phyloP scores from a whole-genome alignment of 164 flowering plant species.

The Paratinospora sagittata region DNA sequence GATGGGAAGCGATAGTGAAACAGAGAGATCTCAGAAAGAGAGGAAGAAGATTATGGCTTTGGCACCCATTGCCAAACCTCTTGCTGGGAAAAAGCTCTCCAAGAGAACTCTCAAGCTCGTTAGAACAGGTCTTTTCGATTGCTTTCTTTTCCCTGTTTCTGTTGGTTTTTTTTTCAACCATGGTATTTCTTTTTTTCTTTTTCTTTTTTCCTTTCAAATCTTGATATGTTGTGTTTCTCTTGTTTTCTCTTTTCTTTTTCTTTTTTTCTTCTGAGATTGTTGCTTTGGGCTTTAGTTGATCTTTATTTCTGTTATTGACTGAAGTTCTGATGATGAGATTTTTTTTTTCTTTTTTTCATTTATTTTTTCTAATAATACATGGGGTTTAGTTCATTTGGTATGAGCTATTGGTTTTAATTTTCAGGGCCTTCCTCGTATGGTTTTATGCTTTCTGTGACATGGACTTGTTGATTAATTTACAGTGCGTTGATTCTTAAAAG shows the following conservation, averaged over 20 bases:
- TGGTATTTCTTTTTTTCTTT: no score
- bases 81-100: conserved; percentile 84
- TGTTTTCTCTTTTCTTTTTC: not conserved
- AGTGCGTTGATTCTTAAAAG: not conserved
- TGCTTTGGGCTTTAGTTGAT: not conserved
- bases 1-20: conserved; percentile 78
- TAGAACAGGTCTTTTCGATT: conserved; percentile 48
- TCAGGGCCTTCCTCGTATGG: no score
- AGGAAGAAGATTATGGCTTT: conserved; percentile 53
- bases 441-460: no score
- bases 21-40: conserved; percentile 60
- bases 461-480: not conserved
- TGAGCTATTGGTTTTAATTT: no score
- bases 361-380: no score
- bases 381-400: no score
- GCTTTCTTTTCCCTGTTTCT: not conserved
- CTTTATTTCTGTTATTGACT: not conserved
- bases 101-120: conserved; percentile 81
- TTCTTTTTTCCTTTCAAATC: no score
- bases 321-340: not conserved
- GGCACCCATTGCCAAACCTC: conserved; percentile 88
- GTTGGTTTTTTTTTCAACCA: not conserved
- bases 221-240: not conserved
- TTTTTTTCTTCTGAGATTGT: not conserved
- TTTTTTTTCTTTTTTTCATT: no score